Evolutionary conservation across 495 filamentous ascomycete species (phyloP), one percentile per base, ranked within the genome.

Genomic region (Penicillium bialowiezense): DNA sequence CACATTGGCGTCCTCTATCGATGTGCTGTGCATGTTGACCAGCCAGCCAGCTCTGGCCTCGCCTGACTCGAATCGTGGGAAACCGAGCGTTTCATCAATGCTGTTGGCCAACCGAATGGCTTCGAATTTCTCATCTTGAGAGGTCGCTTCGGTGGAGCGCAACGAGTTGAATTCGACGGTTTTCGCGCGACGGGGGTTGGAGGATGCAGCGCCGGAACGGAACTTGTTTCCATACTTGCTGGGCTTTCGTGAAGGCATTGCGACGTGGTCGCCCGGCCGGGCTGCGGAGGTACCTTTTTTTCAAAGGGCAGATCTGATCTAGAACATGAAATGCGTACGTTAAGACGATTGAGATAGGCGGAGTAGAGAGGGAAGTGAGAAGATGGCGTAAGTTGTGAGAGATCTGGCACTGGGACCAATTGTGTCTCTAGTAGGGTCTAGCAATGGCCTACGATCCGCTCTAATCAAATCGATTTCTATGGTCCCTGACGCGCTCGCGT

Each of bases 1-100:
- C 5, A 89, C 73, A 50, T 90, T 89, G 17, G 89, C 77, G 67
- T 97, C 92, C 62, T 95, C 87, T 29, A 97, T 75, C 15, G 80
- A 83, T 0, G 93, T 97, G 33, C 89, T 82, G 62, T 96, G 90
- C 76, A 97, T 88, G 60, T 97, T 97, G 45, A 90, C 88, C 14
- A 99, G 79, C 93, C 93, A 99, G 42, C 93, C 93, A 35, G 87
- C 81, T 50, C 82, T 87, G 64, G 84, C 88, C 65, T 86, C 83
- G 41, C 93, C 95, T 13, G 88, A 83, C 39, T 99, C 93, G 60
- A 91, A 97, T 32, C 93, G 86, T 15, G 84, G 80, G 65, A 99
- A 99, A 17, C 92, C 93, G 81, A 96, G 89, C 23, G 78, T 75
- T 64, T 99, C 93, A 73, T 97, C 93, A 62, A 99, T 99, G 54